Conservation (phyloP, 768 basidiomycete species). For the Auricularia cornea region DNA sequence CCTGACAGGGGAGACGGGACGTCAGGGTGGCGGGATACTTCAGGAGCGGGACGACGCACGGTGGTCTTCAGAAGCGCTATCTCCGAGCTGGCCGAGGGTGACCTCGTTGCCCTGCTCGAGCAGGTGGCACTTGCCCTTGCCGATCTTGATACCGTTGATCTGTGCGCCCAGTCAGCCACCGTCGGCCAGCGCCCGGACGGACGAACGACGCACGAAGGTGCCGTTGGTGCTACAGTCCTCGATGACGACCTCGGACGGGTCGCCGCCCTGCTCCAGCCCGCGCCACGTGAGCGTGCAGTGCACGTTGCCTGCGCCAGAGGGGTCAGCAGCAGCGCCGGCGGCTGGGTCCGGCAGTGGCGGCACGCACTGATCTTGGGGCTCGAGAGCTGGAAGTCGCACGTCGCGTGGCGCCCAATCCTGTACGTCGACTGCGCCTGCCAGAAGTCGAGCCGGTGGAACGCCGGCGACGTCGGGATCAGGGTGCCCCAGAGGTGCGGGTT, state of each 20-base stretch:
- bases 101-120: not conserved
- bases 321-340: too few species aligned
- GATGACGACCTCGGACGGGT: slow-evolving; percentile 38
- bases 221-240: slow-evolving; percentile 63
- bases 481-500: slow-evolving; percentile 55
- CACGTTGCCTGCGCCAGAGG: slow-evolving; percentile 49
- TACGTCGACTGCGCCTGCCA: slow-evolving; percentile 43
- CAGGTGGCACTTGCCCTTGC: not conserved
- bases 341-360: not conserved
- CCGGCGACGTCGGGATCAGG: slow-evolving; percentile 52
- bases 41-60: not conserved
- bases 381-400: slow-evolving; percentile 46
- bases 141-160: not conserved
- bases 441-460: slow-evolving; percentile 51
- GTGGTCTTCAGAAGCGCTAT: not conserved
- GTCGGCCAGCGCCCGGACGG: slow-evolving; percentile 11
- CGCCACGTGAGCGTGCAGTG: slow-evolving; percentile 58
- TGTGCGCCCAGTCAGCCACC: not conserved
- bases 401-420: slow-evolving; percentile 40
- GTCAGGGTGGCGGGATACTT: too few species aligned
- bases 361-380: slow-evolving; percentile 69
- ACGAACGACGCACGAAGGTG: slow-evolving; percentile 33
- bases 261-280: slow-evolving; percentile 30
- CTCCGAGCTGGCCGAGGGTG: not conserved
- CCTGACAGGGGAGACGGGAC: not conserved